phyloP scores from a whole-genome alignment of 164 flowering plant species.

The Umbellularia californica region DNA sequence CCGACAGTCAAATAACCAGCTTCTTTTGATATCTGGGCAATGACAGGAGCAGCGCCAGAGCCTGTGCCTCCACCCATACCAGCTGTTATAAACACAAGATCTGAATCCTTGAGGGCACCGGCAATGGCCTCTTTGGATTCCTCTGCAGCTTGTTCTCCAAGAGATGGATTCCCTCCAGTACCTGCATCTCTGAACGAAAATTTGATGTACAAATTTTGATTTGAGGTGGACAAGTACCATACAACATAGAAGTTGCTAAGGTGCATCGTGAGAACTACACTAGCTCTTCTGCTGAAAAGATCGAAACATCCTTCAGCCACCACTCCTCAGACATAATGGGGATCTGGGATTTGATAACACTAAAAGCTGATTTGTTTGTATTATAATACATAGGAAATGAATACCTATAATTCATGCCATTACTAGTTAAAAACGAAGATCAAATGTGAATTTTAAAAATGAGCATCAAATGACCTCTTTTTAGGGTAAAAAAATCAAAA shows the following conservation, averaged over 20 bases:
- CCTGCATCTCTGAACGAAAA: conserved; percentile 46
- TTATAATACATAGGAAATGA: too few species aligned
- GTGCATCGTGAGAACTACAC: too few species aligned
- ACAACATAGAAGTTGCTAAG: not conserved
- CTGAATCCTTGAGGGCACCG: conserved; percentile 84
- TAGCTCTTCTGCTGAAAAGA: too few species aligned
- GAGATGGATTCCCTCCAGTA: conserved; percentile 91
- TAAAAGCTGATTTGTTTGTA: too few species aligned
- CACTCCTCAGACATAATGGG: too few species aligned
- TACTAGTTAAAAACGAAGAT: too few species aligned
- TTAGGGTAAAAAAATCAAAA: too few species aligned
- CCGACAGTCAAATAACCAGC: conserved; percentile 99
- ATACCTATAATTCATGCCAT: too few species aligned
- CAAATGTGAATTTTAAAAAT: too few species aligned
- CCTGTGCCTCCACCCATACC: conserved; percentile 99
- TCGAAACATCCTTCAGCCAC: too few species aligned
- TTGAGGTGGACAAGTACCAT: conserved; percentile 4
- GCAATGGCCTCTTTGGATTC: conserved; percentile 93
- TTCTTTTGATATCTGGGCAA: conserved; percentile 90
- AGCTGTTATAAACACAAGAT: conserved; percentile 95
- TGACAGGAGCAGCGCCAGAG: conserved; percentile 98
- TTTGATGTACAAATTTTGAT: conserved; percentile 15
- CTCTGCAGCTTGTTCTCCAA: conserved; percentile 99
- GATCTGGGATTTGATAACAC: too few species aligned
- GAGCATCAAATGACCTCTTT: too few species aligned